Evolutionary conservation across 129 eudicot species (phyloP), one percentile per base, ranked within the genome.

Genomic region (Gnaphalium uliginosum): DNA sequence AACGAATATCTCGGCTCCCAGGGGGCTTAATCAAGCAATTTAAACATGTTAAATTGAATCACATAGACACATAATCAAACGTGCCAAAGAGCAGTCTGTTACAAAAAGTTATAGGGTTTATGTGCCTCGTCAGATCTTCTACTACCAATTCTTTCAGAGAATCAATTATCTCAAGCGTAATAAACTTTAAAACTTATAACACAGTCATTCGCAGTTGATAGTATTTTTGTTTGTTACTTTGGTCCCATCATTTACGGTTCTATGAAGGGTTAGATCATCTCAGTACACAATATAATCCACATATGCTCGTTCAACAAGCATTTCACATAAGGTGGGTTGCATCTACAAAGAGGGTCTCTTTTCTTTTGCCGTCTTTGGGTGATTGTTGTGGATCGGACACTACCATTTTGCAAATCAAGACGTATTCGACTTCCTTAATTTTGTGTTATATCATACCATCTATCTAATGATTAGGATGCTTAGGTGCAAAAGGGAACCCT

Each of bases 21-120:
- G 39, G 37, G 37, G 74, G 35, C 77, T 64, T 53, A 51, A 51
- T 14, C 58, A 78, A 62, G 22, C 43, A 14, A 14, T 58, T 78
- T 46, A 77, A 69, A 13, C 56, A 21, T n/a, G 26, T 26, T 63
- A 30, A 65, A 18, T 26, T 33, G 18, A 27, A 53, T 71, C 41
- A 71, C 30, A 9, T 22, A 59, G 9, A 41, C 46, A 46, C 21
- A 27, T 69, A 69, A 48, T 71, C 17, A 25, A 37, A 64, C 37
- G 3, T 25, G 25, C 58, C 2, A 43, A 58, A 77, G 30, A 68
- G 61, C 69, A 68, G 46, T 32, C 58, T 37, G 24, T 50, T 58
- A 25, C 68, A 67, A 66, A n/a, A 39, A 35, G 51, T 39, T 41
- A 73, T 37, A 19, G 69, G 53, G 79, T 64, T 51, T 18, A 5